These are phyloP conservation scores for Pleurotus sapidus DNA, from an alignment of 768 basidiomycete species.

Conservation along the genomic window DNA sequence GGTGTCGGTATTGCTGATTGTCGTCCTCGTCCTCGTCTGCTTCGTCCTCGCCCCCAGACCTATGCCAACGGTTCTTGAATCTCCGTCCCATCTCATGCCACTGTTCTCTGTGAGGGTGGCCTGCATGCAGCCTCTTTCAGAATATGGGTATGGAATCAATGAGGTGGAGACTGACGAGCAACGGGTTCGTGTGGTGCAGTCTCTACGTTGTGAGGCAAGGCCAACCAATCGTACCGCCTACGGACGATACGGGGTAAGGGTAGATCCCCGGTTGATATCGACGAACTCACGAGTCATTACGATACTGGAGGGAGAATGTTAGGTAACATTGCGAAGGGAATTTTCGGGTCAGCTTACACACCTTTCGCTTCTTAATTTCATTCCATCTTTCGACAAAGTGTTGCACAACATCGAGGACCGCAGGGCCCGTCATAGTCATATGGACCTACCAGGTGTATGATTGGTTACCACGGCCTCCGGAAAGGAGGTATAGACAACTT, in stretches of 20 bases:
- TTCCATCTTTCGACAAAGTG: conserved; percentile 95
- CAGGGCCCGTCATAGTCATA: conserved; percentile 79
- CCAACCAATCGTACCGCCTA: conserved; percentile 65
- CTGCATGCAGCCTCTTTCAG: conserved; percentile 17
- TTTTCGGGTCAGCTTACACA: conserved; percentile 22
- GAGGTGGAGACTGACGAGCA: conserved; percentile 33
- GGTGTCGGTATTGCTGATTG: conserved; percentile 36
- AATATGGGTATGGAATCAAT: too few relatives aligned
- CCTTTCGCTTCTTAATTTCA: conserved; percentile 81
- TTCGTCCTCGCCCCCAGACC: conserved; percentile 28
- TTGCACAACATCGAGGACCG: conserved; percentile 87
- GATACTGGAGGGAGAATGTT: conserved; percentile 27
- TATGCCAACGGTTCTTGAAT: conserved; percentile 68
- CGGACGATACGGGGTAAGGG: conserved; percentile 1
- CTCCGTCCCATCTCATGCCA: conserved; percentile 56
- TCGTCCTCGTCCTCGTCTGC: conserved; percentile 36
- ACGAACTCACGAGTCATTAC: conserved; percentile 43
- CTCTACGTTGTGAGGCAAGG: conserved; percentile 71
- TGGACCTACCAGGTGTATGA: conserved; percentile 50
- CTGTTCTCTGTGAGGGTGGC: conserved; percentile 65
- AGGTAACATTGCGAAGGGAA: not conserved
- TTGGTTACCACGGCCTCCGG: conserved; percentile 20
- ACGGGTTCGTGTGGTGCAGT: conserved; percentile 66
- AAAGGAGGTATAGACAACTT: too few relatives aligned
- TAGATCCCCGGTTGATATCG: not conserved